Percentiles rank a stretch among this genome's conserved stretches.
Evolutionary conservation across 2,329 filamentous ascomycete genomes (phyloP).

Genomic region (Didymella segeticola): DNA sequence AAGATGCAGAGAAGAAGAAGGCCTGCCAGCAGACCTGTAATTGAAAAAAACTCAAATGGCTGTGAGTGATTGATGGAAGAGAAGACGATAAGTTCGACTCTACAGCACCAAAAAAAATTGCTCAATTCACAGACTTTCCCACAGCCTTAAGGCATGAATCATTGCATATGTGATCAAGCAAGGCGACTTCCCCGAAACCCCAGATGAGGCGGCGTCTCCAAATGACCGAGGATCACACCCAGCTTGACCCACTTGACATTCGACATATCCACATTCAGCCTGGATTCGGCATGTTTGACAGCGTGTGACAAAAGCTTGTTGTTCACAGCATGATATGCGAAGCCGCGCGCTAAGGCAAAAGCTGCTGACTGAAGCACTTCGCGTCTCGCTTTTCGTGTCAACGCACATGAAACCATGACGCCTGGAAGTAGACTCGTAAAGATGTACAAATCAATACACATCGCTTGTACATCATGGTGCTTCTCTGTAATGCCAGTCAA

Average conservation of each 20-base stretch:
- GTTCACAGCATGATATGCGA: background rate
- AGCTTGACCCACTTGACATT: background rate
- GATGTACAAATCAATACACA: background rate
- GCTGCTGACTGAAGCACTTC: background rate
- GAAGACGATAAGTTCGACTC: background rate
- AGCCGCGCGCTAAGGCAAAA: background rate
- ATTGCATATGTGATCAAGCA: background rate
- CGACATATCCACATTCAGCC: background rate
- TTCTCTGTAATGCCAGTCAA: too few relatives aligned
- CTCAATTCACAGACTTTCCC: background rate
- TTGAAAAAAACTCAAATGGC: background rate
- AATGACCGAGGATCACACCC: background rate
- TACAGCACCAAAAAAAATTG: background rate
- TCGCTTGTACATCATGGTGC: background rate
- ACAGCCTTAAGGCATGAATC: background rate
- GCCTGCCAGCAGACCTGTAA: constrained; percentile 38
- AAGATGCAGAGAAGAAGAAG: background rate
- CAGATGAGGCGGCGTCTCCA: background rate
- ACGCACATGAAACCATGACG: background rate
- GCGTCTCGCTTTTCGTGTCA: background rate
- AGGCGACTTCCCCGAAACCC: constrained; percentile 6
- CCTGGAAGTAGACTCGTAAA: background rate
- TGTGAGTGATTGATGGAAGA: background rate
- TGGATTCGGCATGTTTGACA: background rate
- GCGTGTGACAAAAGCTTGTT: constrained; percentile 5